Evolutionary conservation across 495 filamentous ascomycete genomes (phyloP).

Genomic region (Achaetomiella virescens): DNA sequence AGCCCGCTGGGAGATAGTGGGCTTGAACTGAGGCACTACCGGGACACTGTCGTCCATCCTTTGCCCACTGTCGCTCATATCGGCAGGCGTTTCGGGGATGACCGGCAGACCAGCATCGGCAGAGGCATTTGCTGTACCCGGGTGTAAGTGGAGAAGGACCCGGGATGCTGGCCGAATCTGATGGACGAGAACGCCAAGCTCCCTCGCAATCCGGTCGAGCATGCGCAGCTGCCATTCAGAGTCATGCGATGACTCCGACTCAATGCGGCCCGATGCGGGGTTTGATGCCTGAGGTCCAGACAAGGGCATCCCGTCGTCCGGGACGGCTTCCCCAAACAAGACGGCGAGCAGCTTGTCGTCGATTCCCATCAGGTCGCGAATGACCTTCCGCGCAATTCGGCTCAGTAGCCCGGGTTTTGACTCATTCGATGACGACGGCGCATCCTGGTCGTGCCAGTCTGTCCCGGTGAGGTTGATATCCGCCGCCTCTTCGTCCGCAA

Average conservation of each 20-base stretch:
- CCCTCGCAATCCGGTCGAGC: constrained; percentile 75
- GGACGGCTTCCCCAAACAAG: constrained; percentile 79
- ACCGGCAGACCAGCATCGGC: constrained; percentile 49
- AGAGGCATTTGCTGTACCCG: constrained; percentile 45
- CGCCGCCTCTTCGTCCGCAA: constrained; percentile 29
- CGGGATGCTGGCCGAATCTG: constrained; percentile 66
- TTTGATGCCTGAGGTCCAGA: constrained; percentile 35
- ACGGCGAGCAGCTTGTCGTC: constrained; percentile 78
- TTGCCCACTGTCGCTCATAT: constrained; percentile 20
- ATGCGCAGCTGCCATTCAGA: constrained; percentile 68
- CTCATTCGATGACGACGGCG: constrained; percentile 24
- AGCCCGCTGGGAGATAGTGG: constrained; percentile 39
- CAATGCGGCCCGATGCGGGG: constrained; percentile 23
- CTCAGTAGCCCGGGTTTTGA: constrained; percentile 66
- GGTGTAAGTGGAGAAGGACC: constrained; percentile 73
- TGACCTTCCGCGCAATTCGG: constrained; percentile 75
- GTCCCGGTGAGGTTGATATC: constrained; percentile 24
- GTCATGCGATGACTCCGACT: constrained; percentile 36
- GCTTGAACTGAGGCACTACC: constrained; percentile 41
- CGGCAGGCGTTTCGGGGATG: constrained; percentile 43
- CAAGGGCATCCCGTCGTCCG: constrained; percentile 47
- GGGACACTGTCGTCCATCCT: constrained; percentile 19
- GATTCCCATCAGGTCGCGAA: constrained; percentile 84
- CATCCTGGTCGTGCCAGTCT: constrained; percentile 40
- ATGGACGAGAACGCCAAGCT: constrained; percentile 76